Conservation (phyloP, 805 yeast genomes). For the Kodamaea nitidulidarum region DNA sequence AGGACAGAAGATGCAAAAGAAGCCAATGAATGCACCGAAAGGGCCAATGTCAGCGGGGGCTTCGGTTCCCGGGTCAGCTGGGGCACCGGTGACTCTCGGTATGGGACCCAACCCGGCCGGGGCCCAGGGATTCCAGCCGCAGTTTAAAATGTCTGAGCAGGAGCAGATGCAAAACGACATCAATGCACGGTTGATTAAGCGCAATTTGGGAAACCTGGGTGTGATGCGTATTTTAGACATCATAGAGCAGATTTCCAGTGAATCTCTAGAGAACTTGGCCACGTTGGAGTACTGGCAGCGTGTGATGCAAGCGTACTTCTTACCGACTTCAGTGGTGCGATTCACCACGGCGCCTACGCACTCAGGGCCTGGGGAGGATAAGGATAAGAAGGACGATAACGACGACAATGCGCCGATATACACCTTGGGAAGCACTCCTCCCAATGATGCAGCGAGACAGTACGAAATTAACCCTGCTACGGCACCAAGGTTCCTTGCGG, state of each 20-base stretch:
- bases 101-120: conserved; percentile 1
- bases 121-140: background rate
- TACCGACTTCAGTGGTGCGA: conserved; percentile 29
- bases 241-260: conserved; percentile 36
- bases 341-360: conserved; percentile 21
- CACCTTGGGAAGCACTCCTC: conserved; percentile 7
- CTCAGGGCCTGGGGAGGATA: conserved; percentile 8
- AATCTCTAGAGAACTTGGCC: conserved; percentile 24
- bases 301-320: conserved; percentile 28
- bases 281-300: conserved; percentile 36
- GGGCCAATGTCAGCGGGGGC: background rate
- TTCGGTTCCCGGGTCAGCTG: background rate
- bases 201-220: conserved; percentile 42
- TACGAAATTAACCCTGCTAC: conserved; percentile 63
- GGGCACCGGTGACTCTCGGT: background rate
- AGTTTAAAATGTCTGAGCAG: conserved; percentile 6
- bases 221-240: conserved; percentile 37
- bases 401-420: conserved; percentile 5
- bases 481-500: conserved; percentile 59
- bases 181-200: conserved; percentile 32
- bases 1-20: conserved; percentile 6
- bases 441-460: conserved; percentile 24
- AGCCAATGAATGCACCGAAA: conserved; percentile 5
- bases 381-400: conserved; percentile 2
- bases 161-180: conserved; percentile 23